Evolutionary conservation across 1,139 yeast species (phyloP), one percentile per base, ranked within the genome.

Genomic region (Yamadazyma atlantica): DNA sequence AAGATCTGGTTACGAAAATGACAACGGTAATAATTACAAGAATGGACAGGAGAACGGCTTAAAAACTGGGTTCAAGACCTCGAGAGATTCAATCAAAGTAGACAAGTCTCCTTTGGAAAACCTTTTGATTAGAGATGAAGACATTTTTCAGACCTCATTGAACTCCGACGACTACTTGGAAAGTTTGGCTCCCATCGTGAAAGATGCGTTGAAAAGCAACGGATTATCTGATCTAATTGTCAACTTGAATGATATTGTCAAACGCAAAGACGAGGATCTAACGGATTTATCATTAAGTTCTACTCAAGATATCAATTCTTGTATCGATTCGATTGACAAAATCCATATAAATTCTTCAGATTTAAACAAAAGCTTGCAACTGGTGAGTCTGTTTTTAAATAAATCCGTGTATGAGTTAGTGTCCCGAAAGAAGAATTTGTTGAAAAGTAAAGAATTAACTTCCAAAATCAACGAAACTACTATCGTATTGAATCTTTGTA

Each of bases 161-260:
- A 68, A 73, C 36, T 78, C 88, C 1, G 86, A 82, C 39, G 90
- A 85, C 51, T 85, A 82, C 54, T 62, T 87, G 30, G 95, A 87
- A 48, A 87, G 85, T 58, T 68, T 87, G 42, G 86, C 89, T 2
- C 95, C 95, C 1, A 74, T 85, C n/a, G 73, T 87, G 43, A 80
- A 78, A 50, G 77, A 80, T 15, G 84, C 90, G n/a, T 62, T 87
- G 37, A 66, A 66, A 36, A 62, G 70, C 16, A 71, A 80, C 46
- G 72, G 80, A 0, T 67, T 86, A 23, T 70, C 80, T 6, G 80
- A 74, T 15, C 65, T 87, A 42, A 67, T 84, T 32, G 69, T 64
- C 23, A 73, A 68, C 42, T 64, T 87, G 42, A 82, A 79, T 39
- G 73, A 65, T 14, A 75, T 82, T 32, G 83, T 82, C 10, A 60